Base-by-base conservation (phyloP, 495 filamentous ascomycete species). In the Friedmanniomyces endolithicus region DNA sequence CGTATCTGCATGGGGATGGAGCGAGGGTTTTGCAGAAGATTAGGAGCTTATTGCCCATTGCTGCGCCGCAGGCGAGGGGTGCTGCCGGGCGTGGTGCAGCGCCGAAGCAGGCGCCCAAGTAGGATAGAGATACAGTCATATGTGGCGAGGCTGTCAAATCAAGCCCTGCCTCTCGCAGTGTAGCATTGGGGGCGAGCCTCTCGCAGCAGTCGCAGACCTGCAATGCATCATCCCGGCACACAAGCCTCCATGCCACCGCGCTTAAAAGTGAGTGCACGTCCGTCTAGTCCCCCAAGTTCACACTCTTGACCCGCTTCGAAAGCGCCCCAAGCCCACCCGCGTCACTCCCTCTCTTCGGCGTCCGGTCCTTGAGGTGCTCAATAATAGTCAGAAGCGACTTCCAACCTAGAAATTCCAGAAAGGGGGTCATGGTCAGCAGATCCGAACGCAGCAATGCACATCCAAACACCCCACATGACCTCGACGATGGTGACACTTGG, bases 21-120 rank as follows among this genome's bases (percentile, higher is more conserved):
- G 54, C 49, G n/a, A 23, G 53, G 40, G 39, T 61, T 6, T 24
- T 61, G 58, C 34, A 39, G 31, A 61, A 61, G 37, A 54, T 61
- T 17, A 23, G 29, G 33, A 57, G 53, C 46, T 33, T 61, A 45
- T 25, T 61, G 31, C 58, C 58, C 0, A 37, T 29, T 27, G 35
- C 31, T 9, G 9, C 29, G n/a, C 31, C 16, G 31, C 47, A 48
- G 44, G 44, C 31, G 46, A 23, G 37, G 40, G 40, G 20, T 3
- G 37, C 39, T 11, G 12, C n/a, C n/a, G n/a, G n/a, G n/a, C n/a
- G n/a, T n/a, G n/a, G n/a, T n/a, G n/a, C 19, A 1, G 35, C 35
- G 17, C 50, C 11, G 37, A 25, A 43, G 24, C 19, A 9, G 37
- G 24, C 39, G 12, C n/a, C 1, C 19, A 43, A 53, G 25, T 22